Percentiles rank a stretch among this genome's conserved stretches.
phyloP scores from a whole-genome alignment of 2,329 filamentous ascomycete genomes.

The Epichloe amarillans region DNA sequence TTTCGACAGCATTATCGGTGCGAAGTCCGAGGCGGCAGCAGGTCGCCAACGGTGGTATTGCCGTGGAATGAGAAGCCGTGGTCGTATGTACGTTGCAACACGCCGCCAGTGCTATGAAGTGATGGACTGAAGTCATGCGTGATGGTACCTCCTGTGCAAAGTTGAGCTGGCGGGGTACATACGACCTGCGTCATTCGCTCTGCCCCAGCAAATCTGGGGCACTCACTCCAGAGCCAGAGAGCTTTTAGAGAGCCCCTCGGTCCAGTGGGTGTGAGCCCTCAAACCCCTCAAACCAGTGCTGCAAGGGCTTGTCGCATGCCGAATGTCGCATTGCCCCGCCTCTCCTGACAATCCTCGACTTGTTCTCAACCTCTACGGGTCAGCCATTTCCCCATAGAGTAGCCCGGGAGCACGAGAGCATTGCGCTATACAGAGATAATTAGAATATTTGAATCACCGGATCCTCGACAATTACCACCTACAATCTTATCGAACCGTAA shows the following conservation, averaged over 20 bases:
- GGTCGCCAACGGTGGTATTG: background rate
- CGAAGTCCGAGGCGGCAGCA: background rate
- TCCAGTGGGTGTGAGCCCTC: background rate
- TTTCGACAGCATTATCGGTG: background rate
- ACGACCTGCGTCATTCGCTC: too few species aligned
- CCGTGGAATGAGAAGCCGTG: background rate
- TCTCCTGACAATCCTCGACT: constrained; percentile 1
- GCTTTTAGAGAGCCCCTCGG: too few species aligned
- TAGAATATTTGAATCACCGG: background rate
- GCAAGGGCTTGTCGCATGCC: constrained; percentile 7
- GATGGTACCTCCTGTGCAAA: background rate
- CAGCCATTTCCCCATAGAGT: background rate
- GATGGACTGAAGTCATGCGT: background rate
- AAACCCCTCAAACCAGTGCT: background rate
- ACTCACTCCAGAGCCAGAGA: too few species aligned
- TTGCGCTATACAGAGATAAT: background rate
- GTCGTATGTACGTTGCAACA: background rate
- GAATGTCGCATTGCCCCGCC: constrained; percentile 6
- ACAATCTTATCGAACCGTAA: background rate
- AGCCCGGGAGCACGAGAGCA: background rate
- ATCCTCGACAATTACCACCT: background rate
- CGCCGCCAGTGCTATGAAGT: background rate
- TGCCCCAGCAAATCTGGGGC: too few species aligned
- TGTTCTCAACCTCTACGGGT: background rate
- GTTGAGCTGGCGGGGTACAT: background rate